Conservation (phyloP, 257 asterid genomes). For the Marsdenia floribunda region DNA sequence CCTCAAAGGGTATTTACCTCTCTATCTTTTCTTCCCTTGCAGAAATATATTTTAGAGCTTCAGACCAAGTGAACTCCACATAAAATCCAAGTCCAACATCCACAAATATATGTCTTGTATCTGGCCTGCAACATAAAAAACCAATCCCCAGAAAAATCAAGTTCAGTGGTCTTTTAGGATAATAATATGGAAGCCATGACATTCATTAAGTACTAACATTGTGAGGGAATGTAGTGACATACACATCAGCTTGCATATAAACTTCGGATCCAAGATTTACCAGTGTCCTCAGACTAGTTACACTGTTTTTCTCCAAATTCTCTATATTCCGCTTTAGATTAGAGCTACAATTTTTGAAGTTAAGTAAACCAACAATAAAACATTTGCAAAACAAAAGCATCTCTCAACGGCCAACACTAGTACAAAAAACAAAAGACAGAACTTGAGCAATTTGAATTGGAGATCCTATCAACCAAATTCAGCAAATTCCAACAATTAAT, state of each 20-base stretch:
- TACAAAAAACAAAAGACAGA: not conserved
- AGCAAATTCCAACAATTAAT: not conserved
- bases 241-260: conserved; percentile 89
- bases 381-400: not conserved
- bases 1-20: conserved; percentile 18
- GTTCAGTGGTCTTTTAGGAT: not conserved
- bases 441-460: not conserved
- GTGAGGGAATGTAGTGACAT: conserved; percentile 20
- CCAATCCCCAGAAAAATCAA: not conserved
- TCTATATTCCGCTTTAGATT: conserved; percentile 77
- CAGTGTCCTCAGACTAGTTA: conserved; percentile 62
- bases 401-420: not conserved
- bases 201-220: not conserved
- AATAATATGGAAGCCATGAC: not conserved
- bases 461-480: not conserved
- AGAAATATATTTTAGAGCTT: conserved; percentile 62
- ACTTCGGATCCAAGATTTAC: conserved; percentile 93
- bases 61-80: conserved; percentile 90
- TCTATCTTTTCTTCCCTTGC: conserved; percentile 43
- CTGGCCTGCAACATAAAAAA: conserved; percentile 49
- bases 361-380: conserved; percentile 29
- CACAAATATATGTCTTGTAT: conserved; percentile 67
- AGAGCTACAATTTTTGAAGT: conserved; percentile 48
- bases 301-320: conserved; percentile 77
- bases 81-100: conserved; percentile 89